phyloP scores from a whole-genome alignment of 78 protist genomes.

The Reticulomyxa filosa region DNA sequence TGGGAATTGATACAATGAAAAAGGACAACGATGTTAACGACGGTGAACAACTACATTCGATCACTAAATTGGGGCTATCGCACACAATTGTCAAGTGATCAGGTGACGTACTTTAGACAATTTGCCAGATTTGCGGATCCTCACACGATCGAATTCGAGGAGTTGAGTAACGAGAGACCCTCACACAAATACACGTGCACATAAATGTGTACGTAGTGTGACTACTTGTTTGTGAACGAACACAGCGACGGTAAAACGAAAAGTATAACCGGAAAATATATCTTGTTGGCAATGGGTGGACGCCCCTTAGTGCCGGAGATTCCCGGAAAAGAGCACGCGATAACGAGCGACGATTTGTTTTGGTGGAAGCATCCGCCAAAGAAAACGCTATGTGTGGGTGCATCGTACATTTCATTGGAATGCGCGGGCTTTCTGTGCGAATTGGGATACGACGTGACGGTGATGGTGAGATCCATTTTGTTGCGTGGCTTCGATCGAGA shows the following conservation, averaged over 20 bases:
- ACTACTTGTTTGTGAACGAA: neutral
- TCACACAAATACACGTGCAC: neutral
- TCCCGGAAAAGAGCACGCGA: conserved; percentile 43
- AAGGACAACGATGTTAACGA: too few species aligned
- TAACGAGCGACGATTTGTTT: conserved; percentile 74
- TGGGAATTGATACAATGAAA: too few species aligned
- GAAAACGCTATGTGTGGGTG: conserved; percentile 61
- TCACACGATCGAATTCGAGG: conserved; percentile 33
- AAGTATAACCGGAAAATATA: neutral
- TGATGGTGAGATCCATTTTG: conserved; percentile 38
- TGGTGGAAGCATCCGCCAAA: conserved; percentile 45
- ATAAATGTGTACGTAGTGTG: neutral
- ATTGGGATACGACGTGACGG: conserved; percentile 21
- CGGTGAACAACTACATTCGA: too few species aligned
- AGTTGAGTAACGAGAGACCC: neutral
- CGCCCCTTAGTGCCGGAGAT: conserved; percentile 17
- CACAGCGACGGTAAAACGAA: neutral
- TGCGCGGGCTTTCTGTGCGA: conserved; percentile 53
- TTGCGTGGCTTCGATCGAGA: conserved; percentile 79
- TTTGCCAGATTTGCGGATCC: conserved; percentile 43
- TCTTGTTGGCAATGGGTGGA: conserved; percentile 68
- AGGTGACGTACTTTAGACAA: conserved; percentile 57
- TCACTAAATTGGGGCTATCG: conserved; percentile 67
- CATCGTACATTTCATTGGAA: conserved; percentile 71
- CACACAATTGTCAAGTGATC: conserved; percentile 18